Percentiles rank a stretch among this genome's conserved stretches.
These are phyloP conservation scores for Mitragyna speciosa DNA, from an alignment of 257 asterid genomes.

Conservation along the genomic window DNA sequence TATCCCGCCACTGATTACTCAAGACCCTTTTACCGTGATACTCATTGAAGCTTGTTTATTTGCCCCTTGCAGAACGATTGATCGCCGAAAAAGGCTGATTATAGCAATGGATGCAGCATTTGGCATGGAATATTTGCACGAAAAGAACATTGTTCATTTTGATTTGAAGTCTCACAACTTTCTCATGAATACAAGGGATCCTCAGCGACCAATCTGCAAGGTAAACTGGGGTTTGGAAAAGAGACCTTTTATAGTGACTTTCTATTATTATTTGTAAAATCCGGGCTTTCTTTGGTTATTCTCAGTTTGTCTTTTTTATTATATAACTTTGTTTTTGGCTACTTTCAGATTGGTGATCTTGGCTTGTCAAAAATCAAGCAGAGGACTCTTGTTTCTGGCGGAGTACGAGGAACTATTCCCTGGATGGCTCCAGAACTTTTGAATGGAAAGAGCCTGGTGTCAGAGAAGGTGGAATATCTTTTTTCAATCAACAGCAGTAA, in stretches of 20 bases:
- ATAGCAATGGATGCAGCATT: conserved; percentile 39
- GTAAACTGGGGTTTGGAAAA: conserved; percentile 8
- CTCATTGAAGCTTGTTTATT: not conserved
- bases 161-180: conserved; percentile 41
- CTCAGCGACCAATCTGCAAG: conserved; percentile 40
- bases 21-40: not conserved
- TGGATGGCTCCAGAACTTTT: conserved; percentile 44
- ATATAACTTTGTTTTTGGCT: not conserved
- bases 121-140: conserved; percentile 41
- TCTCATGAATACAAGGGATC: conserved; percentile 37
- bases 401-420: conserved; percentile 38
- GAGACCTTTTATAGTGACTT: not conserved
- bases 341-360: conserved; percentile 38
- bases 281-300: not conserved
- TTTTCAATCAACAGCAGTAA: not conserved
- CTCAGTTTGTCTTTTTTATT: not conserved
- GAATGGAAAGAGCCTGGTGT: conserved; percentile 20
- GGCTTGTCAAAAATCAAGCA: conserved; percentile 34
- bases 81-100: conserved; percentile 31
- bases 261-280: not conserved
- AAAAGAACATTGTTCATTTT: conserved; percentile 33
- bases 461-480: conserved; percentile 28
- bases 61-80: conserved; percentile 33
- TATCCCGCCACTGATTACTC: not conserved
- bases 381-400: conserved; percentile 34